Evolutionary conservation across 768 basidiomycete species (phyloP), one percentile per base, ranked within the genome.

Genomic region (Calocybe cyanea): DNA sequence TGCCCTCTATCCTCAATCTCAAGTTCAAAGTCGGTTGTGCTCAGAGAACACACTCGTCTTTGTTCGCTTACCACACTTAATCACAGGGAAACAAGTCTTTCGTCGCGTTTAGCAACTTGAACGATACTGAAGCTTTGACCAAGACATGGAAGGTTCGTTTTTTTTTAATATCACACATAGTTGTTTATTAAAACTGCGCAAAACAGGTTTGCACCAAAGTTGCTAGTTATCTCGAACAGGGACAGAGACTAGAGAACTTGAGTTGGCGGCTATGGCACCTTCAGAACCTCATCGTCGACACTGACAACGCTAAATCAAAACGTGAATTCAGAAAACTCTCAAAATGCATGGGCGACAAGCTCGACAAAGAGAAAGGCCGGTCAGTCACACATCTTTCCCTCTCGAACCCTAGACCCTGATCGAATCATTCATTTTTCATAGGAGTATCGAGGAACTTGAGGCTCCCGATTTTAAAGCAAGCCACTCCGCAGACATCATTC

Each of bases 251-350:
- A 60, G 90, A 92, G 77, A 92, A 92, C 76, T 69, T 92, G 67
- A 85, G 83, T 56, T 92, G 90, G 90, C 80, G 90, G 61, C 77
- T 92, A 64, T 92, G 90, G 90, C 88, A 92, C 62, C 80, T 92
- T 40, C 90, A 92, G 69, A 88, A 83, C 57, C 80, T 92, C 57
- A 92, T 92, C 72, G 89, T 92, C 68, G 89, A 92, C 68, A 77
- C 83, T 50, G 91, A 92, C 75, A 90, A 90, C 52, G 88, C 90
- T 34, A 87, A 82, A 67, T 81, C 85, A 13, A 90, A 90, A 62
- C 85, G 90, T 39, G 88, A 92, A 68, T 92, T 92, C 75, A 87
- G 84, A 71, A 90, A 88, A 58, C 80, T 92, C 45, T 87, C 85
- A 57, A 89, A 86, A 66, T 78, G 67, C 62, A 92, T 92, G 91